Base-by-base conservation (phyloP, 140 eudicot genomes). In the Bidens hawaiensis region DNA sequence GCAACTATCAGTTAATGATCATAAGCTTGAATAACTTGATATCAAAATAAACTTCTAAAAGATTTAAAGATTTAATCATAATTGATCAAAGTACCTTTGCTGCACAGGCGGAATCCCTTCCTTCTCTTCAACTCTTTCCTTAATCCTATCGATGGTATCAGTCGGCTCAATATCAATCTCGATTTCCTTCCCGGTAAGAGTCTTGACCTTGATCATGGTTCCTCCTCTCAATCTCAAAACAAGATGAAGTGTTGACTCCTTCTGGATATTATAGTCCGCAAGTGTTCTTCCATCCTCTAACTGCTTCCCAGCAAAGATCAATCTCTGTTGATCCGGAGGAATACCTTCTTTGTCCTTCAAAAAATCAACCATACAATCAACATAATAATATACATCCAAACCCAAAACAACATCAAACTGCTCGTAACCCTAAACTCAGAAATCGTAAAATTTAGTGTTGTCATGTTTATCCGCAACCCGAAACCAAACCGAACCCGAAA, bases 121-220 rank as follows among this genome's bases (percentile, higher is more conserved):
- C 30, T 72, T 72, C 60, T 72, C 78, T 66, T 72, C 78, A 16
- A 72, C 78, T 46, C 78, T 55, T 49, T 72, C 78, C 67, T 72
- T 72, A 53, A 72, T 64, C 16, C 78, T 64, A 21, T 64, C 78
- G 33, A 72, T 72, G 0, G 72, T 55, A 31, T 72, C 77, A 31
- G 71, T 72, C 21, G 72, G 77, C 41, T 72, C 77, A 4, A 72
- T 72, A 27, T 72, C 77, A 28, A 72, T 72, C 54, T 72, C 77
- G 17, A 72, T 72, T 64, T 72, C 77, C 45, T 72, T 72, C 16
- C 77, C 77, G 14, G 77, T 72, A 14, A 72, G 71, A 53, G 77
- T 72, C 66, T 72, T 72, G 19, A 72, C 77, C 72, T 72, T 72
- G 52, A 72, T 72, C 77, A 72, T 64, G 34, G 77, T 72, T 54